Conservation (phyloP, 78 protist genomes). For the Guillardia theta region DNA sequence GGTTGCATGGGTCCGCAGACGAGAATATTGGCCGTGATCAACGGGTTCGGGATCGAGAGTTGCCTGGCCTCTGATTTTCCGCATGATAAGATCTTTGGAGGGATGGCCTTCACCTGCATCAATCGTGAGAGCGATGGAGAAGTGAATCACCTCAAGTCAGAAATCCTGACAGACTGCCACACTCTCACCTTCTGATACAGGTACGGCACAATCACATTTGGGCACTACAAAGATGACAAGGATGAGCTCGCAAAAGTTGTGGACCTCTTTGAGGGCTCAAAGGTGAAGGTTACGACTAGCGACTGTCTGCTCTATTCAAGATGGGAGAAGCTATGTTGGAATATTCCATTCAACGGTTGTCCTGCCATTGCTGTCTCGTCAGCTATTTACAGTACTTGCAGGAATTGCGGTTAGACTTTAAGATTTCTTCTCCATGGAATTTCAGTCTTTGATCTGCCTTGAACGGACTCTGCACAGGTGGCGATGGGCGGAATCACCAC, state of each 20-base stretch:
- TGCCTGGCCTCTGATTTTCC: not conserved
- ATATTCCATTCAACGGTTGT: slow-evolving; percentile 6
- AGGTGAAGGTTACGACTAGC: not conserved
- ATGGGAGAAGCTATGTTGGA: slow-evolving; percentile 15
- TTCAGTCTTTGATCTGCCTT: not conserved
- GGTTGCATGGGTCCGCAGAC: not conserved
- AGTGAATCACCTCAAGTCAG: not conserved
- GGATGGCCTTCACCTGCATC: not conserved
- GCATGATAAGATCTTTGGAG: not conserved
- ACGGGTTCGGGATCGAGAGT: not conserved
- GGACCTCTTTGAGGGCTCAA: not conserved
- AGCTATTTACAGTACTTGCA: too few species aligned
- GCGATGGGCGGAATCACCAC: not conserved
- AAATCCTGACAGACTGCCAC: not conserved
- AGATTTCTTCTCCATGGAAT: not conserved
- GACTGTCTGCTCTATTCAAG: not conserved
- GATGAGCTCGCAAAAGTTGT: not conserved
- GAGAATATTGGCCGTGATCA: not conserved
- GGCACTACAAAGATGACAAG: not conserved
- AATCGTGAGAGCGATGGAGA: not conserved
- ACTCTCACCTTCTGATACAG: not conserved
- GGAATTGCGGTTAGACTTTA: not conserved
- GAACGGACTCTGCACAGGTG: not conserved
- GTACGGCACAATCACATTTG: not conserved
- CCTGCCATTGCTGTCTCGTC: too few species aligned